Conservation (phyloP, 1,284 basidiomycete species). For the Sanghuangporus sanghuang region DNA sequence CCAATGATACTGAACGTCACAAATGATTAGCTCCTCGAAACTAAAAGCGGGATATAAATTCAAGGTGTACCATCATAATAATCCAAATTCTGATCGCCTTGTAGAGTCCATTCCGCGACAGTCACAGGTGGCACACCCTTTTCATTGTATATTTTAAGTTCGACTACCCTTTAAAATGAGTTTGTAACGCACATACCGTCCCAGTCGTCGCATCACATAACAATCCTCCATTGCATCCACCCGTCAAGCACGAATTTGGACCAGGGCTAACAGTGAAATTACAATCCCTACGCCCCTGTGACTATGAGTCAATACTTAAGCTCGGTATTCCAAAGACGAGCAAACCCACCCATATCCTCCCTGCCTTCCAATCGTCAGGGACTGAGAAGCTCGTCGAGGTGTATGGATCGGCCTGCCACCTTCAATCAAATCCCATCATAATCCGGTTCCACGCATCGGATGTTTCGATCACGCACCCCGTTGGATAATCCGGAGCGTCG, state of each 20-base stretch:
- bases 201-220: conserved; percentile 35
- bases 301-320: background rate
- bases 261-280: conserved; percentile 36
- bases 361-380: conserved; percentile 28
- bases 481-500: conserved; percentile 18
- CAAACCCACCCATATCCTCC: conserved; percentile 23
- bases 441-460: background rate
- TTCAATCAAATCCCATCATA: background rate
- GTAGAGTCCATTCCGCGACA: conserved; percentile 55
- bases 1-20: conserved; percentile 45
- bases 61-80: conserved; percentile 42
- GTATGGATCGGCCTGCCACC: conserved; percentile 24
- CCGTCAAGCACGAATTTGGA: conserved; percentile 35
- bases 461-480: conserved; percentile 4
- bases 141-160: background rate
- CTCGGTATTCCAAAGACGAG: background rate
- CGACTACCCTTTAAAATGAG: conserved; percentile 19
- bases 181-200: conserved; percentile 44
- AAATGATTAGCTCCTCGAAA: conserved; percentile 22
- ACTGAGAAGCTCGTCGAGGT: conserved; percentile 21
- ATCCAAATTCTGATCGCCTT: conserved; percentile 32
- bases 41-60: conserved; percentile 31
- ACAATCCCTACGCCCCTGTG: conserved; percentile 42
- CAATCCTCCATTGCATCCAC: conserved; percentile 45
- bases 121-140: conserved; percentile 56